Evolutionary conservation across 345 rosid genomes (phyloP), one percentile per base, ranked within the genome.

Genomic region (Corchorus olitorius): DNA sequence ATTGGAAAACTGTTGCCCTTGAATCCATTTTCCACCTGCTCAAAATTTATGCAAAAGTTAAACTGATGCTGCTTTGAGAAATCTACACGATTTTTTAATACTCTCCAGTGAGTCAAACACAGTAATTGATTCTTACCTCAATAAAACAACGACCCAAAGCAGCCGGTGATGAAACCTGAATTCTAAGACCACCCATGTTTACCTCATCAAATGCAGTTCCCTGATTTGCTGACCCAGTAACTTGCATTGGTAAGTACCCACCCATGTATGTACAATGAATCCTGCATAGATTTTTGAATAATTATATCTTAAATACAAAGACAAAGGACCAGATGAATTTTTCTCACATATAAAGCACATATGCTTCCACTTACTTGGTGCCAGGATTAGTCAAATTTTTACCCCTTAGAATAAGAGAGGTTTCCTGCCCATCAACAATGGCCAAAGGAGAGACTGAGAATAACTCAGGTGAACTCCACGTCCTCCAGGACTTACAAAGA

Each of bases 11-110:
- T 88, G 76, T 86, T 91, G 75, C 96, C 97, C 81, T 84, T 89
- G 88, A 92, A 89, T 66, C 97, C 97, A 81, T 92, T 91, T 80
- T 92, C 97, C 61, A 92, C 96, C 98, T 94, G 90, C 64, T 77
- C 73, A 78, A 12, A 39, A 73, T 14, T 72, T 64, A 8, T 62
- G 56, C 56, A 83, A 53, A 77, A 19, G 75, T 64, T 66, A 70
- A 74, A 17, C 5, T 61, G 68, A 19, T 15, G 27, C 46, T 53
- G 22, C 74, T 49, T 49, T 10, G 1, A 58, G 55, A 52, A 79
- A 37, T 27, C 48, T 65, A 56, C 56, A 27, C 20, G 52, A 50
- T 35, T 19, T 27, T 63, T 73, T 39, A 70, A 12, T 20, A 65
- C 4, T 19, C 45, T 43, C 48, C 49, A 79, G 20, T 59, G 10